These are phyloP conservation scores for Fomitiporia mediterranea DNA, from an alignment of 1,284 basidiomycete species.

Conservation along the genomic window DNA sequence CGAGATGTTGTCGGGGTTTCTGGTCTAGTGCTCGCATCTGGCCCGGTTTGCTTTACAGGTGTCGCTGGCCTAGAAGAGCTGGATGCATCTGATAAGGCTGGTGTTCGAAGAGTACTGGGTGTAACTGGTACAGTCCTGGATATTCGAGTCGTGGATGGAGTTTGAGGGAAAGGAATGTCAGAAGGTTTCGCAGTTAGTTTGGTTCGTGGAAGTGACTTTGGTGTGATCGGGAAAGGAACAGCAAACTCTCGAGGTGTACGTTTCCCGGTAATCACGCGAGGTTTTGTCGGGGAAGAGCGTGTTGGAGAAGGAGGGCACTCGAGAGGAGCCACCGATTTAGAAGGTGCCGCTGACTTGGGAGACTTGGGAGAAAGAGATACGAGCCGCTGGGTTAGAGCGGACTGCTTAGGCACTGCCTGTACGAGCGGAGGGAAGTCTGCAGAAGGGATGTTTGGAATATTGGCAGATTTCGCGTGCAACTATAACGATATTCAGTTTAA, in stretches of 20 bases:
- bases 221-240: constrained; percentile 40
- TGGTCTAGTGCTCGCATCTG: constrained; percentile 49
- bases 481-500: constrained; percentile 27
- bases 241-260: constrained; percentile 22
- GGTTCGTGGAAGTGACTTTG: constrained; percentile 12
- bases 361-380: constrained; percentile 67
- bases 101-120: constrained; percentile 45
- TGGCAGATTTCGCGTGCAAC: constrained; percentile 42
- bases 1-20: constrained; percentile 68
- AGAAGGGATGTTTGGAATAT: constrained; percentile 56
- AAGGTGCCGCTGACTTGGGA: constrained; percentile 23
- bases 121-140: constrained; percentile 34
- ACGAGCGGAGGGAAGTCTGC: constrained; percentile 60
- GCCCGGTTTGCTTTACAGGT: constrained; percentile 56
- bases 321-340: constrained; percentile 37
- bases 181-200: constrained; percentile 15
- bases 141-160: constrained; percentile 29
- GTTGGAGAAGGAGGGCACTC: constrained; percentile 46
- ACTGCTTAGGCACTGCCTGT: constrained; percentile 44
- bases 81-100: constrained; percentile 30
- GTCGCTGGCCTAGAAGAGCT: constrained; percentile 51
- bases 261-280: constrained; percentile 28
- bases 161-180: constrained; percentile 49
- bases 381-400: constrained; percentile 61
- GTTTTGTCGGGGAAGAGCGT: constrained; percentile 27